Percentiles rank a stretch among this genome's conserved stretches.
phyloP scores from a whole-genome alignment of 2,329 filamentous ascomycete genomes.

The Aspergillus versicolor region DNA sequence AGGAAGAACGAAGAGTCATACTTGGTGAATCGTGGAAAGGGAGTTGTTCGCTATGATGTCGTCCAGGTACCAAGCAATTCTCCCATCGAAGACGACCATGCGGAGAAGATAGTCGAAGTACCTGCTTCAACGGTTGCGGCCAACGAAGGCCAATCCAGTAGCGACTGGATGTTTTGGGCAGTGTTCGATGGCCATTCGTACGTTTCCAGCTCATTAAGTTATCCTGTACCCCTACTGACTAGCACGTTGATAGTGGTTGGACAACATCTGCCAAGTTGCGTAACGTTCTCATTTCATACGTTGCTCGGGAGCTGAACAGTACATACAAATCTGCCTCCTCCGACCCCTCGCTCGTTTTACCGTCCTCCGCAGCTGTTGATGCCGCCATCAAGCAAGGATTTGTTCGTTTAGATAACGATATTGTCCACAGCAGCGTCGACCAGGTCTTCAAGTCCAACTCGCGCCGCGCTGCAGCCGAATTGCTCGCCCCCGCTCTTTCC shows the following conservation, averaged over 20 bases:
- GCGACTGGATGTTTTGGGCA: constrained; percentile 99
- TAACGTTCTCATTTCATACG: constrained; percentile 86
- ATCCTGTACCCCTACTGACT: constrained; percentile 2
- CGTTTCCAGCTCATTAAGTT: constrained; percentile 32
- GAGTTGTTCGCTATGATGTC: constrained; percentile 90
- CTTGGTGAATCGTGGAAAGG: constrained; percentile 81
- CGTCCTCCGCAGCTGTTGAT: constrained; percentile 78
- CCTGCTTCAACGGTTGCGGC: constrained; percentile 60
- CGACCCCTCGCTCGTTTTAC: constrained; percentile 59
- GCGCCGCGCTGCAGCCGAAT: constrained; percentile 85
- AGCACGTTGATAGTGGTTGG: constrained; percentile 68
- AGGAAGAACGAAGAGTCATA: constrained; percentile 90
- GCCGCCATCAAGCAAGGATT: constrained; percentile 91
- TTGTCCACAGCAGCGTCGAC: constrained; percentile 87
- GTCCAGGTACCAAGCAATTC: constrained; percentile 95
- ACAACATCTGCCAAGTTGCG: constrained; percentile 95
- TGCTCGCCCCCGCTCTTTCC: constrained; percentile 87
- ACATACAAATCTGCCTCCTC: constrained; percentile 77
- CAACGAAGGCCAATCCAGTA: constrained; percentile 57
- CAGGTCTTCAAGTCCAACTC: constrained; percentile 87
- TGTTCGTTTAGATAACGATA: constrained; percentile 84
- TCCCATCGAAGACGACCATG: constrained; percentile 97
- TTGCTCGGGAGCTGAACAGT: constrained; percentile 86
- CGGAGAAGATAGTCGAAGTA: constrained; percentile 95
- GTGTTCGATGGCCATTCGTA: constrained; percentile 97